Evolutionary conservation across 257 asterid species (phyloP).

Genomic region (Salvia hispanica): DNA sequence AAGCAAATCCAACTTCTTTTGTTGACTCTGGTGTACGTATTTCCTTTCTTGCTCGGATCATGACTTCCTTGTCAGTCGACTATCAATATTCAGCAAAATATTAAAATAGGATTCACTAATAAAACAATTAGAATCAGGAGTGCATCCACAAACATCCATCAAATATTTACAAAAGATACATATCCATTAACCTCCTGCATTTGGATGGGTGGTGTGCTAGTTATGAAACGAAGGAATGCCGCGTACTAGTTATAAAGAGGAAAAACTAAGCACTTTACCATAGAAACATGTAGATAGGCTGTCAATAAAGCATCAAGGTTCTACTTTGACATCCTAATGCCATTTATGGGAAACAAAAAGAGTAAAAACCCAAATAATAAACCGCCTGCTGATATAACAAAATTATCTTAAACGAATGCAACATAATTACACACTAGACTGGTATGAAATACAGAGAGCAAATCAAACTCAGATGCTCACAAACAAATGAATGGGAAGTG

Average conservation of each 20-base stretch:
- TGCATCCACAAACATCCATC: background rate
- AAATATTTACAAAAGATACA: no score
- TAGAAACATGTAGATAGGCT: background rate
- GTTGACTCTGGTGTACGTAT: slow-evolving; percentile 35
- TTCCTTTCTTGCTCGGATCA: slow-evolving; percentile 44
- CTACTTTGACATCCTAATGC: background rate
- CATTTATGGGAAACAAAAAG: no score
- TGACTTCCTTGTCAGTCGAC: slow-evolving; percentile 35
- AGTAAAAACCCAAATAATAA: background rate
- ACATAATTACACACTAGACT: background rate
- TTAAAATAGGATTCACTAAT: slow-evolving; percentile 4
- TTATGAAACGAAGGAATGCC: background rate
- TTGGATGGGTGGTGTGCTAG: no score
- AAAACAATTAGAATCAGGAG: slow-evolving; percentile 6
- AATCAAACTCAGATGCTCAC: background rate
- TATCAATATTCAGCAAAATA: slow-evolving; percentile 26
- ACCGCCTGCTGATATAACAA: no score
- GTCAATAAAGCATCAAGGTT: background rate
- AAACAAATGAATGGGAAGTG: background rate
- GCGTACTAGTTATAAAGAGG: background rate
- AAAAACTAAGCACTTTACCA: slow-evolving; percentile 8
- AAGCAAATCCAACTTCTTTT: slow-evolving; percentile 32
- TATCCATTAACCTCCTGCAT: no score
- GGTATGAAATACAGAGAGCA: background rate
- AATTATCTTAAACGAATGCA: background rate